These are phyloP conservation scores for Brettanomyces bruxellensis DNA, from an alignment of 805 yeast species.

Conservation along the genomic window DNA sequence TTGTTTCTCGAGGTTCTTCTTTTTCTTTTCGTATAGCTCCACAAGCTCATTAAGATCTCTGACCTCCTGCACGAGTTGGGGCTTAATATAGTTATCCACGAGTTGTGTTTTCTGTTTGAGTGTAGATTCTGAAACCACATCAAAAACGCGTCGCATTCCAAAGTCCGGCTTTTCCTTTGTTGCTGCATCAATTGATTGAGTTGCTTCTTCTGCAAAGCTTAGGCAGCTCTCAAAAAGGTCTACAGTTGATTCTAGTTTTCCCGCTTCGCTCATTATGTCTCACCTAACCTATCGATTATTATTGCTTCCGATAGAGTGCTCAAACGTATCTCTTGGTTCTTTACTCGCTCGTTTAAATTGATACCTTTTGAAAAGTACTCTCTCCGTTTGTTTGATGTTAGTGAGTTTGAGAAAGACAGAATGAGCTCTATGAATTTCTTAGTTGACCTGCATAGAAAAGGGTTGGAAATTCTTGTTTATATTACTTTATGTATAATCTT, in stretches of 20 bases:
- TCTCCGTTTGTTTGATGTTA: too few relatives aligned
- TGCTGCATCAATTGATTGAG: background rate
- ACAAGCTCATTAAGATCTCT: background rate
- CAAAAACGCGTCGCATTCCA: slow-evolving; percentile 6
- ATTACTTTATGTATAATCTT: too few relatives aligned
- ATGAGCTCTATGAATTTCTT: too few relatives aligned
- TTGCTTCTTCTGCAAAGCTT: background rate
- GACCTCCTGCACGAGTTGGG: slow-evolving; percentile 5
- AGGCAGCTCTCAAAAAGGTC: background rate
- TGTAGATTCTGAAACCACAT: slow-evolving; percentile 10
- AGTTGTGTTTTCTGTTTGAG: slow-evolving; percentile 2
- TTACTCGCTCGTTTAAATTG: too few relatives aligned
- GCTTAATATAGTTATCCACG: slow-evolving; percentile 6
- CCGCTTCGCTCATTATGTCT: too few relatives aligned
- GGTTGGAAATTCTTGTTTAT: too few relatives aligned
- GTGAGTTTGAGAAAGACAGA: too few relatives aligned
- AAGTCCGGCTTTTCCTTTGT: background rate
- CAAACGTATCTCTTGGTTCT: too few relatives aligned
- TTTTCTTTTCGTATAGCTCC: slow-evolving; percentile 4
- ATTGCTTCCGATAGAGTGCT: too few relatives aligned
- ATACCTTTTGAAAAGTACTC: too few relatives aligned
- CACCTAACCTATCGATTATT: too few relatives aligned
- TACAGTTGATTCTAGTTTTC: background rate
- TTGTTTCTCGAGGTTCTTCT: slow-evolving; percentile 5
- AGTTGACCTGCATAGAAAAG: too few relatives aligned